Base-by-base conservation (phyloP, 306 rosid species). In the Morella rubra region DNA sequence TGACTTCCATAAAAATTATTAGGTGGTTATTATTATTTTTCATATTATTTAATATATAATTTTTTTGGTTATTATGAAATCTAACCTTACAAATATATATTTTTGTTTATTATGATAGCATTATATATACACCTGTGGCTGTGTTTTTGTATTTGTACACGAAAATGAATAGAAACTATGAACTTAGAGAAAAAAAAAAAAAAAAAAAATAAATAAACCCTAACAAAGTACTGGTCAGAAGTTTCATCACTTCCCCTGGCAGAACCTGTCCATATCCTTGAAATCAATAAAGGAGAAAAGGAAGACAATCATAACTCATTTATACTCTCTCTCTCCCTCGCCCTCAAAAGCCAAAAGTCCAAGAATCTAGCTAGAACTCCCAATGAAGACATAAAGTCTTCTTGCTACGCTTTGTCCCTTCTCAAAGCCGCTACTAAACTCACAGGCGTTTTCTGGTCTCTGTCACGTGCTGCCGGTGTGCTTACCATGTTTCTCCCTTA, bases 351-450 rank as follows among this genome's bases (percentile, higher is more conserved):
- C n/a, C 54, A 72, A 76, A 24, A 53, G 66, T 19, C 22, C 13
- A 27, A 59, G 40, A 47, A 71, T 10, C 53, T 56, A 3, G 40
- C 53, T 41, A 9, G 16, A 44, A 22, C 27, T 61, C n/a, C 46
- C 24, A 73, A 62, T 74, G 19, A 74, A 75, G 68, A 82, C 81
- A 81, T 80, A 74, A 77, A 61, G 15, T 49, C 10, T 5, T 3
- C 15, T 65, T 71, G 79, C 56, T 24, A 75, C 53, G 60, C 24
- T 37, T 76, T 77, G 40, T 32, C 76, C 19, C 72, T 62, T 76
- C 54, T 54, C 7, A 72, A n/a, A 62, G 11, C 50, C 11, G 11
- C 15, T 19, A 7, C 22, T 8, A 46, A 1, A 5, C 62, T 41
- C 41, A 18, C 71, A 32, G 71, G 71, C 71, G 22, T 49, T 66